Conservation (phyloP, 306 rosid genomes). For the Hippophae tibetana region DNA sequence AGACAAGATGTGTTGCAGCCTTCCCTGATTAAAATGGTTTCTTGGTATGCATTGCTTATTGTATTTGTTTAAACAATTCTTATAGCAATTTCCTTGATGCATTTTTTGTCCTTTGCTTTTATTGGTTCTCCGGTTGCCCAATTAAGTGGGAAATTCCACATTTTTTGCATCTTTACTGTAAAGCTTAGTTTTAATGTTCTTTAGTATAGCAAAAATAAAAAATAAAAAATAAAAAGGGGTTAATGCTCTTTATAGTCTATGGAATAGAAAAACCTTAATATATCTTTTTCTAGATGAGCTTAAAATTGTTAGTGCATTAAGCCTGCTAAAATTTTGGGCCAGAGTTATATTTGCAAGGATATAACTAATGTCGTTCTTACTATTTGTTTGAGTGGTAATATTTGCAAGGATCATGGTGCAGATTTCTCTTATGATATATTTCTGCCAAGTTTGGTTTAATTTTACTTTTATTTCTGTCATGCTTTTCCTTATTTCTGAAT, state of each 20-base stretch:
- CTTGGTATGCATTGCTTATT: conserved; percentile 35
- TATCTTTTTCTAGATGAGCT: background rate
- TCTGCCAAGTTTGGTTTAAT: background rate
- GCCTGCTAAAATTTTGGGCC: background rate
- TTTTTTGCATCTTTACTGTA: background rate
- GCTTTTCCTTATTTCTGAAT: background rate
- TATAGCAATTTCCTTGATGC: background rate
- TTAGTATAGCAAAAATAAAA: background rate
- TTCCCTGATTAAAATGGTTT: conserved; percentile 90
- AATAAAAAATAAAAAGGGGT: background rate
- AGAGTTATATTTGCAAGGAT: background rate
- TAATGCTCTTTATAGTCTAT: background rate
- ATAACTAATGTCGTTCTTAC: background rate
- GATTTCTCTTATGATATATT: background rate
- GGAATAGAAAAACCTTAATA: background rate
- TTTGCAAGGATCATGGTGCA: background rate
- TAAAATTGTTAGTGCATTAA: background rate
- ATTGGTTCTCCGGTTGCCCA: background rate
- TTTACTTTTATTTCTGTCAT: background rate
- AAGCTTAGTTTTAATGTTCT: too few relatives aligned
- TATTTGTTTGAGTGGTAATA: background rate
- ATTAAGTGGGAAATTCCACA: background rate
- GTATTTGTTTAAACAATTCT: background rate
- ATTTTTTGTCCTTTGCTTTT: background rate
- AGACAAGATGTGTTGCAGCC: conserved; percentile 84